Conservation (phyloP, 2,329 filamentous ascomycete species). For the Aspergillus puulaauensis region DNA sequence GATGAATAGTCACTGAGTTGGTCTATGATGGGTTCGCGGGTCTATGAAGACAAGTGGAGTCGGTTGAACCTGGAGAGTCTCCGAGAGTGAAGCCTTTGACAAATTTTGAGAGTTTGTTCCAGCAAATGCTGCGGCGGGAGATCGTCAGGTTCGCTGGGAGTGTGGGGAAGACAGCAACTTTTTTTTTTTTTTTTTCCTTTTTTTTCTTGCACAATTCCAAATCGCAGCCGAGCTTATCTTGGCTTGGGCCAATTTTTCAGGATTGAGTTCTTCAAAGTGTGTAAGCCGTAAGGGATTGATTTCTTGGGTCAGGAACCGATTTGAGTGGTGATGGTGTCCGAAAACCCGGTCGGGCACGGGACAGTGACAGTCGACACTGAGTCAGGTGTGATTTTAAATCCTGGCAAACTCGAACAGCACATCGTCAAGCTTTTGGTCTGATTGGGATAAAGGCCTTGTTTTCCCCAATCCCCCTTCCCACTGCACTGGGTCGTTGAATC, state of each 20-base stretch:
- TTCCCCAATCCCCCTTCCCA: not conserved
- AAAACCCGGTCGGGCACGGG: not conserved
- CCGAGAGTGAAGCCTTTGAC: not conserved
- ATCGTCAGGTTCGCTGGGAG: constrained; percentile 1
- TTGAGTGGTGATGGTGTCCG: not conserved
- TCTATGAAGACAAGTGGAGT: not conserved
- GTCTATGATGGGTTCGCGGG: no score
- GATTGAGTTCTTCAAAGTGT: not conserved
- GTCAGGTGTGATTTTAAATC: not conserved
- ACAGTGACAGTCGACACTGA: not conserved
- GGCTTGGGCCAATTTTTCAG: not conserved
- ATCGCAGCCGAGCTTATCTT: not conserved
- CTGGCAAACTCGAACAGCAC: not conserved
- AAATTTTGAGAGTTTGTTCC: not conserved
- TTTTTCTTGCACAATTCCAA: not conserved
- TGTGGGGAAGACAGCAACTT: constrained; percentile 2
- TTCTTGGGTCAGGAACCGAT: not conserved
- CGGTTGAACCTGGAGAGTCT: not conserved
- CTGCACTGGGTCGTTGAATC: not conserved
- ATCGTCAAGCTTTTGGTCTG: not conserved
- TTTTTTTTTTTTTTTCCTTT: not conserved
- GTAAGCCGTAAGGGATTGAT: no score
- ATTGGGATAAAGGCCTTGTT: not conserved
- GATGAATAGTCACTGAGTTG: no score
- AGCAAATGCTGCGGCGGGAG: constrained; percentile 9